Evolutionary conservation across 2,329 filamentous ascomycete genomes (phyloP), one percentile per base, ranked within the genome.

Genomic region (Chaetomium sp.): DNA sequence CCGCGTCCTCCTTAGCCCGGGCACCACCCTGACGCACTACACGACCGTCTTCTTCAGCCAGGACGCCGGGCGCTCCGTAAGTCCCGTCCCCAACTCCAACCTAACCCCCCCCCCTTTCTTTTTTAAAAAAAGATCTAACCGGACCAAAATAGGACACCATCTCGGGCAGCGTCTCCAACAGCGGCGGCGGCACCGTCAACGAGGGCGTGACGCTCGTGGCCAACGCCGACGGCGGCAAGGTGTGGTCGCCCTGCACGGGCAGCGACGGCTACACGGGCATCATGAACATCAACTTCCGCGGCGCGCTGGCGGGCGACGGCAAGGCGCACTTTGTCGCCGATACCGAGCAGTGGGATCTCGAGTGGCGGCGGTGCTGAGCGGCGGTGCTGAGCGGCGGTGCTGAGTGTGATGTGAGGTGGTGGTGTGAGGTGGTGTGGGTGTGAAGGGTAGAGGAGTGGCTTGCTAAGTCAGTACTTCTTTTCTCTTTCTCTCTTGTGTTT

Each of bases 201-300:
- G 65, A 73, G 58, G 70, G 72, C 55, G 68, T 76, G 21, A 72
- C 72, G n/a, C 70, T 76, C 29, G 73, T 71, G 66, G 70, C 69
- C 60, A 66, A 71, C 29, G 72, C 73, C 49, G 71, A 69, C 21
- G 61, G 31, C 58, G 63, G 60, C 50, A 69, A 74, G 56, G 74
- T 73, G 13, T 79, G 76, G 75, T 78, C 76, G 25, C 70, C 72
- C 12, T 79, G 78, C 72, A 74, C 72, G 9, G 68, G 64, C 27
- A 67, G 65, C 58, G 69, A 71, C 57, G 76, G 77, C 42, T 72
- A 69, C 68, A 72, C 77, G 42, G 77, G 77, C 25, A 74, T 78
- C 57, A 70, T 79, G 49, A 78, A 79, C 68, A 74, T 79, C 74
- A 78, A 79, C 72, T 78, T 78, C 72, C 74, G 77, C 64, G 74